Base-by-base conservation (phyloP, 2,329 filamentous ascomycete genomes). In the Nothophoma quercina region DNA sequence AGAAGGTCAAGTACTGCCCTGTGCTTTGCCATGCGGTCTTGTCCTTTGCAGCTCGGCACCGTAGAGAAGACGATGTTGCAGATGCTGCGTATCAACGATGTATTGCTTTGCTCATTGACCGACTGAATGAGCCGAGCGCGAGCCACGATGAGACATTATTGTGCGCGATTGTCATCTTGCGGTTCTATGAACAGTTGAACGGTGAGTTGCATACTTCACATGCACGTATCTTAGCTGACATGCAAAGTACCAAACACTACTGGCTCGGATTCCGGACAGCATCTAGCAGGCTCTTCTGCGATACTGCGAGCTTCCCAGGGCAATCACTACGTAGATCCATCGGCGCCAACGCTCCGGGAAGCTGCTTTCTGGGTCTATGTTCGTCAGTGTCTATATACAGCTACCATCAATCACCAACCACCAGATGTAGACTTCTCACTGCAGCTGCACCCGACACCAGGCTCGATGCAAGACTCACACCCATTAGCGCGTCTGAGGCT, bases 291-390 rank as follows among this genome's bases (percentile, higher is more conserved):
- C 8, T 65, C 59, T 21, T 68, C 68, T 7, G 69, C 69, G 16
- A 68, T 71, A 7, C 53, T 72, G 28, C 64, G 68, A 16, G 64
- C 63, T 1, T 70, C 68, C 5, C 68, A 70, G 19, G 55, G 58
- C 21, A 41, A 67, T 30, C 51, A 67, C 22, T 65, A 50, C 33
- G 63, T 71, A 10, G 68, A 72, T 46, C 69, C 68, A 7, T 68
- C 69, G 5, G 64, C 67, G n/a, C 67, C 68, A 5, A 68, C 69
- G 2, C 51, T 71, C 10, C 68, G 68, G 23, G 65, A 72, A 30
- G 68, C 69, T 36, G 64, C 68, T 7, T 72, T 71, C 34, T 70
- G 67, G 68, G 64, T 72, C 7, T 70, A 71, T 35, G 67, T 72
- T 19, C 63, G 67, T 10, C 69, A 72, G 43, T 71, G 66, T 36